These are phyloP conservation scores for Paraconiothyrium sp. DNA, from an alignment of 2,329 filamentous ascomycete species.

Conservation along the genomic window DNA sequence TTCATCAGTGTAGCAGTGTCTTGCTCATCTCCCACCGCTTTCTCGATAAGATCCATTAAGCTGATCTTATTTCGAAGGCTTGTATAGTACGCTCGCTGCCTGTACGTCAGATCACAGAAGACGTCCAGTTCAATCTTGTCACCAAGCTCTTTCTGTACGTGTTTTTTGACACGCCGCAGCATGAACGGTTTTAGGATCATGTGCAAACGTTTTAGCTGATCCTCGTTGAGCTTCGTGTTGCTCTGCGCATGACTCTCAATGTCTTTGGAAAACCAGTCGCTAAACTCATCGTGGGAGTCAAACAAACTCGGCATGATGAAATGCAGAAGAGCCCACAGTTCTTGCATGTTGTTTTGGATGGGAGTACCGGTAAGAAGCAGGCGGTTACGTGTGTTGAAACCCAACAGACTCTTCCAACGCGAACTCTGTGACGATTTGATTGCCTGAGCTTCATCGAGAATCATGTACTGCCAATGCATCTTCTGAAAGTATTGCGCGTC, in stretches of 20 bases:
- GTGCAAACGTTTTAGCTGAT: slow-evolving; percentile 94
- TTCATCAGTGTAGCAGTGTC: slow-evolving; percentile 98
- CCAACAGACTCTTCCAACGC: slow-evolving; percentile 93
- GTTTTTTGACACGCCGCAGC: slow-evolving; percentile 99
- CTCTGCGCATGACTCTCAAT: slow-evolving; percentile 99
- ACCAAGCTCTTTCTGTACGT: slow-evolving; percentile 97
- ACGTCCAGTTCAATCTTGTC: slow-evolving; percentile 98
- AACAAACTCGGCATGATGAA: slow-evolving; percentile 99
- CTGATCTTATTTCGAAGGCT: slow-evolving; percentile 97
- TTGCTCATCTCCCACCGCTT: slow-evolving; percentile 92
- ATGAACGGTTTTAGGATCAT: slow-evolving; percentile 99
- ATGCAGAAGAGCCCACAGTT: slow-evolving; percentile 95
- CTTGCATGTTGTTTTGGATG: slow-evolving; percentile 99
- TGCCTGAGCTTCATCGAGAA: slow-evolving; percentile 96
- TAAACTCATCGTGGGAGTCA: slow-evolving; percentile 91
- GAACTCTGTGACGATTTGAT: slow-evolving; percentile 98
- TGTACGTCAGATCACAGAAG: slow-evolving; percentile 96
- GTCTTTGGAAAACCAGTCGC: slow-evolving; percentile 93
- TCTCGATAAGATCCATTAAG: slow-evolving; percentile 98
- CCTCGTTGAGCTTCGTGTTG: slow-evolving; percentile 99
- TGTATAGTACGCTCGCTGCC: slow-evolving; percentile 91
- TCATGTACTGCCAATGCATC: slow-evolving; percentile 99
- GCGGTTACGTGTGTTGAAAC: slow-evolving; percentile 94
- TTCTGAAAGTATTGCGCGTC: slow-evolving; percentile 99
- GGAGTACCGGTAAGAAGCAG: slow-evolving; percentile 94